These are phyloP conservation scores for Sarcocystis neurona DNA, from an alignment of 169 alveolate genomes.

Conservation along the genomic window DNA sequence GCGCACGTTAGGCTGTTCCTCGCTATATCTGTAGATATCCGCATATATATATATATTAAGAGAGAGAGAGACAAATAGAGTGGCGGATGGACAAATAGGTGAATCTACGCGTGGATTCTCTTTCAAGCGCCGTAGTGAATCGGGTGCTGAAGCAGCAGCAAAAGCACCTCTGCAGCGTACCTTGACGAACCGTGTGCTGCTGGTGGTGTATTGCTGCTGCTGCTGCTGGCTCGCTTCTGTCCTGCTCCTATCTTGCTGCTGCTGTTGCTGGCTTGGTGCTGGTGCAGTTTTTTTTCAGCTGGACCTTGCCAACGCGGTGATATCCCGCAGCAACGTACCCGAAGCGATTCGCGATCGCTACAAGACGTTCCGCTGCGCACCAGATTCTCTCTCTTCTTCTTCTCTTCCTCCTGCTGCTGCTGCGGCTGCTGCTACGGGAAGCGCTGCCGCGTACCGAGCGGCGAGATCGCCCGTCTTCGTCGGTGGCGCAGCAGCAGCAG, in stretches of 20 bases:
- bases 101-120: too few relatives aligned
- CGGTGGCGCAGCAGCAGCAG: constrained; percentile 4
- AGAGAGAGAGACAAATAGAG: too few relatives aligned
- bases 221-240: not conserved
- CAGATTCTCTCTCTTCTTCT: not conserved
- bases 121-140: too few relatives aligned
- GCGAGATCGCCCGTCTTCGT: not conserved
- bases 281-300: constrained; percentile 50
- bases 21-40: too few relatives aligned
- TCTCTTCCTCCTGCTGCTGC: too few relatives aligned
- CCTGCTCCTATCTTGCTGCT: not conserved
- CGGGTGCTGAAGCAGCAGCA: too few relatives aligned
- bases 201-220: not conserved
- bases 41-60: too few relatives aligned
- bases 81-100: too few relatives aligned
- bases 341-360: constrained; percentile 5
- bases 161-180: too few relatives aligned
- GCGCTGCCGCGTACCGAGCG: not conserved
- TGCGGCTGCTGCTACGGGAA: too few relatives aligned
- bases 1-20: too few relatives aligned
- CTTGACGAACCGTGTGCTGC: too few relatives aligned
- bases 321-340: constrained; percentile 22
- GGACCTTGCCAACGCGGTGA: constrained; percentile 49
- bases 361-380: not conserved
- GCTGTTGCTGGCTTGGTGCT: not conserved